Evolutionary conservation across 306 rosid genomes (phyloP), one percentile per base, ranked within the genome.

Genomic region (Hylodesmum podocarpum): DNA sequence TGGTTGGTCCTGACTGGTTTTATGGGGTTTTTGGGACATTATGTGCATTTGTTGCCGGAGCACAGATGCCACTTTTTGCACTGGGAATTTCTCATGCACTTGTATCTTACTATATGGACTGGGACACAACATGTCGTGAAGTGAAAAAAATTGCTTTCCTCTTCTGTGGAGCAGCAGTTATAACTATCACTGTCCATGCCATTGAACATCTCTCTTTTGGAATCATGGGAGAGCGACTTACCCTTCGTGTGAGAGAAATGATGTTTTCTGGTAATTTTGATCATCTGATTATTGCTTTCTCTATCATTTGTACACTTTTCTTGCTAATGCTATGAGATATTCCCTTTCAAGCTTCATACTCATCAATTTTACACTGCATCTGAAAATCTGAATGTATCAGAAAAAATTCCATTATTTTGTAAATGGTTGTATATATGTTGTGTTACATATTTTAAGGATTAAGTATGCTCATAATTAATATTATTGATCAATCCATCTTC

Each of bases 61-160:
- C 98, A 11, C 98, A 95, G 71, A 95, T 95, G 98, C 97, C 97
- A 41, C 95, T 92, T 28, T 95, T 89, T 65, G 96, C 98, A 74
- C 97, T 95, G 3, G 98, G 98, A 28, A 88, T 95, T 51, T 87
- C 98, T 81, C 95, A 95, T 18, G 96, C 98, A 59, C 97, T 95
- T 78, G 98, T 95, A 49, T 73, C 98, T 4, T 95, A 83, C 80
- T 95, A 95, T 80, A 89, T 92, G 98, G 97, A 92, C 66, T 95
- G 98, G 97, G 90, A 92, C 19, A 90, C 93, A 39, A 95, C 98
- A n/a, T 57, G 80, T 6, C 95, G 11, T 8, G 96, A 95, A 74
- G 53, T 95, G 9, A 92, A 77, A 77, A 92, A 87, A 77, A 89
- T 95, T 24, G 73, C 93, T 63, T 72, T 92, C 34, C 96, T 95